Evolutionary conservation across 2,329 filamentous ascomycete genomes (phyloP).

Genomic region (Karstenula rhodostoma): DNA sequence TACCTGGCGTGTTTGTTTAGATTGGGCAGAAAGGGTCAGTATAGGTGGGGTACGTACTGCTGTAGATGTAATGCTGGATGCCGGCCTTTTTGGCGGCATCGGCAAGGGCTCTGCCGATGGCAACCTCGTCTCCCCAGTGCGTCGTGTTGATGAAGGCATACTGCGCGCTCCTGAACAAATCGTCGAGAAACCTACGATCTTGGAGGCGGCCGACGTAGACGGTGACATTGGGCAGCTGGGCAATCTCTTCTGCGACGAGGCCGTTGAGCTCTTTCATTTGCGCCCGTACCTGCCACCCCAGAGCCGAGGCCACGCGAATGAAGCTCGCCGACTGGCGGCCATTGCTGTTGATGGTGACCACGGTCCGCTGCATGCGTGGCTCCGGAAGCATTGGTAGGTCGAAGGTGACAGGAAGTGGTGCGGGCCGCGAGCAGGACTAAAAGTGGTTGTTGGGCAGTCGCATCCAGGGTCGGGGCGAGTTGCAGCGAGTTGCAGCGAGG

Average conservation of each 20-base stretch:
- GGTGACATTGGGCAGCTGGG: constrained; percentile 81
- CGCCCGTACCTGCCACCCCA: constrained; percentile 91
- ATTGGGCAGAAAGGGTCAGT: neutral
- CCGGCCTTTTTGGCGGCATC: constrained; percentile 86
- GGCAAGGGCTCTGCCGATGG: constrained; percentile 86
- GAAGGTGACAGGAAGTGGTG: neutral
- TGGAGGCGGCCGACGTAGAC: constrained; percentile 71
- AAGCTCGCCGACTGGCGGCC: constrained; percentile 95
- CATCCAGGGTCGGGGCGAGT: constrained; percentile 25
- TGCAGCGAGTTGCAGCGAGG: constrained; percentile 11
- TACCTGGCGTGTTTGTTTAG: constrained; percentile 47
- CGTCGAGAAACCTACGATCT: constrained; percentile 77
- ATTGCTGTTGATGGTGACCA: constrained; percentile 93
- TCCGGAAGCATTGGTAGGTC: constrained; percentile 17
- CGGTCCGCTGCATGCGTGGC: constrained; percentile 65
- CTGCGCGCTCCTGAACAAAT: constrained; percentile 83
- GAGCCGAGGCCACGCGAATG: constrained; percentile 90
- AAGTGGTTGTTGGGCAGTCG: constrained; percentile 15
- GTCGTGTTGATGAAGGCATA: constrained; percentile 98
- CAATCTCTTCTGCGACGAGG: constrained; percentile 86
- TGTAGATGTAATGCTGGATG: constrained; percentile 93
- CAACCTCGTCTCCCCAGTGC: constrained; percentile 93
- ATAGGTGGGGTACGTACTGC: constrained; percentile 59
- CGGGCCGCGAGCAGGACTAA: constrained; percentile 1
- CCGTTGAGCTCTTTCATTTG: constrained; percentile 89